phyloP scores from a whole-genome alignment of 1,284 basidiomycete genomes.

The Apiotrichum akiyoshidainum region DNA sequence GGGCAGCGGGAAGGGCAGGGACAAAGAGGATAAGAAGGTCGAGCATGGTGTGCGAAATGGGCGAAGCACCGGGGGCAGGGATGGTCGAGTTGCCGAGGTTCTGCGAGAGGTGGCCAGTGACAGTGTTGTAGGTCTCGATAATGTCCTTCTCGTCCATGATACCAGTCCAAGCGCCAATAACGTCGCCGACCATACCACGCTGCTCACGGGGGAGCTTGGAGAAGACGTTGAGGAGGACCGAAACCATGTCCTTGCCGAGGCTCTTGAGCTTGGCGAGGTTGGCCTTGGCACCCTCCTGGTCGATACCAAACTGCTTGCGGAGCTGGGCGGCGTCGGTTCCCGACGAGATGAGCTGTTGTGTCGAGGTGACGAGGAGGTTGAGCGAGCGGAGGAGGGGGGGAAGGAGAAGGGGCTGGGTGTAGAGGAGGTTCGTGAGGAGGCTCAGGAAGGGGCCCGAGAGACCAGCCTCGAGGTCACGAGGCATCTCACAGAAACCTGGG shows the following conservation, averaged over 20 bases:
- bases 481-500: conserved; percentile 67
- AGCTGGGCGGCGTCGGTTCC: conserved; percentile 54
- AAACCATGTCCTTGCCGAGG: conserved; percentile 87
- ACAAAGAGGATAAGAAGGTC: conserved; percentile 85
- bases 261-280: conserved; percentile 72
- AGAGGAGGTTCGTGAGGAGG: conserved; percentile 85
- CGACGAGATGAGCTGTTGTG: conserved; percentile 54
- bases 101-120: conserved; percentile 70
- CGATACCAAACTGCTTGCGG: conserved; percentile 55
- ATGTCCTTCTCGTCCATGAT: conserved; percentile 77
- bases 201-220: conserved; percentile 72
- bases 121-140: conserved; percentile 73
- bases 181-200: conserved; percentile 80
- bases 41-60: conserved; percentile 73
- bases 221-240: conserved; percentile 96
- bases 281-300: conserved; percentile 60
- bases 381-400: conserved; percentile 77
- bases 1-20: conserved; percentile 65
- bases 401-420: conserved; percentile 79
- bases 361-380: conserved; percentile 68
- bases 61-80: conserved; percentile 46
- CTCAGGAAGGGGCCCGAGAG: conserved; percentile 73
- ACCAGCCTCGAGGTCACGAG: conserved; percentile 67
- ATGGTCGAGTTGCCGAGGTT: conserved; percentile 57
- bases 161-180: conserved; percentile 78